Base-by-base conservation (phyloP, 495 filamentous ascomycete genomes). In the Aspergillus bridgeri region DNA sequence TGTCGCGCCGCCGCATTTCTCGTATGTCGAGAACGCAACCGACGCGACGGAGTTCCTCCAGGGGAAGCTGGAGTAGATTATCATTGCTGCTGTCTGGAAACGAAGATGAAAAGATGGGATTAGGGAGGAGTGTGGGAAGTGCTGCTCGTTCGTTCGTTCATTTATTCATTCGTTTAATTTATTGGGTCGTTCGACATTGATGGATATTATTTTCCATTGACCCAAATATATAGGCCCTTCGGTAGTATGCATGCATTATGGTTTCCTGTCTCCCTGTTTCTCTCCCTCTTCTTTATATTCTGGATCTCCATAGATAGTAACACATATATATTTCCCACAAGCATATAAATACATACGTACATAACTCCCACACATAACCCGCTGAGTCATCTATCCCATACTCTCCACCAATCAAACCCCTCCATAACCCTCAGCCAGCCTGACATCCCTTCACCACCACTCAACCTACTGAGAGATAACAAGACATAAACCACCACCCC, bases 1-100 rank as follows among this genome's bases (percentile, higher is more conserved):
- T 19, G 68, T 83, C n/a, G 66, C 69, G 0, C 65, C 77, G 8
- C 67, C 79, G 8, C 81, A 83, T 60, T 68, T 78, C 29, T 72
- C 68, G 0, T 83, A 83, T 51, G 57, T 74, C 3, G 51, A 42
- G 20, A 53, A 69, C 44, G 56, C 63, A 4, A 56, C 47, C 6
- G 62, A 63, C 51, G 65, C 65, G 18, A 53, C 51, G 5, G 42
- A 63, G 47, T 68, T 60, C 48, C 33, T 68, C 51, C 21, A 57
- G 43, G 57, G 53, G 9, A 60, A 63, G 60, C 23, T 67, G 43
- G 48, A 18, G 33, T 38, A 38, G 8, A 11, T 33, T 11, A 9
- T 33, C 6, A 46, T 46, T 29, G 27, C 6, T 29, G 27, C 6
- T 1, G 5, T 7, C 27, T 27, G 47, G 23, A 53, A 17, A 18